Percentiles rank a stretch among this genome's conserved stretches.
phyloP scores from a whole-genome alignment of 257 asterid genomes.

The Solanum pinnatisectum region DNA sequence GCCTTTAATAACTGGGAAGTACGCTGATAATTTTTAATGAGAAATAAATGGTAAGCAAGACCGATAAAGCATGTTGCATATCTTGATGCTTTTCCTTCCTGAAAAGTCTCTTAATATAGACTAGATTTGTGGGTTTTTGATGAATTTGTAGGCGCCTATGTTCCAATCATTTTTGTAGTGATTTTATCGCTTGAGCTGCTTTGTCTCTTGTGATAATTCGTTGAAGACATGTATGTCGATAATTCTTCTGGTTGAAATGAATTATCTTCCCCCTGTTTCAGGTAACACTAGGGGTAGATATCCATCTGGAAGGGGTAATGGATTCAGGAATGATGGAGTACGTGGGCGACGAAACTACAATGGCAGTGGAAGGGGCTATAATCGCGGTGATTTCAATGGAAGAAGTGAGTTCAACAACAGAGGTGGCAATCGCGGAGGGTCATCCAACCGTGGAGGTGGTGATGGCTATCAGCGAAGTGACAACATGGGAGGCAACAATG shows the following conservation, averaged over 20 bases:
- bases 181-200: not conserved
- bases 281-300: conserved; percentile 57
- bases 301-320: conserved; percentile 57
- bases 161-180: not conserved
- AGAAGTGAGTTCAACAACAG: conserved; percentile 50
- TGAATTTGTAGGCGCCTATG: not conserved
- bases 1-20: not conserved
- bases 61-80: not conserved
- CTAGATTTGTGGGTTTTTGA: not conserved
- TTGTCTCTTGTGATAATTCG: not conserved
- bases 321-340: conserved; percentile 72
- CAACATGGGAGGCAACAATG: conserved; percentile 15
- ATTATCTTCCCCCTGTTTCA: conserved; percentile 4
- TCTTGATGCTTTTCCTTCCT: not conserved
- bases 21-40: not conserved
- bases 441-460: conserved; percentile 33
- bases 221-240: not conserved
- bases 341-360: conserved; percentile 73
- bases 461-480: conserved; percentile 55
- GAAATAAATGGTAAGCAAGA: not conserved
- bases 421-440: conserved; percentile 53
- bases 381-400: conserved; percentile 45
- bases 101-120: not conserved
- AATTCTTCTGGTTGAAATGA: not conserved
- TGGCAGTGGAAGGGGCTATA: conserved; percentile 56